phyloP scores from a whole-genome alignment of 75 land plant genomes.

The Picea sitchensis region DNA sequence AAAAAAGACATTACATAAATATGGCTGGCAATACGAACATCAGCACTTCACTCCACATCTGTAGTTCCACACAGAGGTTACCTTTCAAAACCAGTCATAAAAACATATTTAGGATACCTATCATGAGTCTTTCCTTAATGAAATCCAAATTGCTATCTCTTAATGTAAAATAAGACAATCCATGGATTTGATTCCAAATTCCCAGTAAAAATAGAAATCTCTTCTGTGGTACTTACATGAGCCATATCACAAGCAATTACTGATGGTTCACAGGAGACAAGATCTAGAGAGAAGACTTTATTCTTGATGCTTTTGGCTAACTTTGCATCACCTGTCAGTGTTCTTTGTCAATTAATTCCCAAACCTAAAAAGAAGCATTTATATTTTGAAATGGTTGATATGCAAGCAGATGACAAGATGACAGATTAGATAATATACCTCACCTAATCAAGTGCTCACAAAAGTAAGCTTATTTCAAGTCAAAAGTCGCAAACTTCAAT shows the following conservation, averaged over 20 bases:
- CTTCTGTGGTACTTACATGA: conserved; percentile 46
- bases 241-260: conserved; percentile 99
- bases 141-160: neutral
- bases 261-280: conserved; percentile 74
- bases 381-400: neutral
- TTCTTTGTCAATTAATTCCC: conserved; percentile 6
- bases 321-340: conserved; percentile 71
- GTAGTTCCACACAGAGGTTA: neutral
- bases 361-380: neutral
- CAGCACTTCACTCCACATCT: neutral
- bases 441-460: neutral
- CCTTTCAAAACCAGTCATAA: neutral
- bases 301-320: conserved; percentile 84
- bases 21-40: neutral
- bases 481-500: neutral
- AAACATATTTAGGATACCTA: neutral
- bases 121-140: neutral
- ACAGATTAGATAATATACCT: neutral
- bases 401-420: neutral
- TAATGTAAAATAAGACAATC: too few relatives aligned
- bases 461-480: too few relatives aligned
- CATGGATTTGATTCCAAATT: neutral
- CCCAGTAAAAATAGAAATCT: neutral
- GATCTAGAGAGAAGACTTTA: conserved; percentile 91
- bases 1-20: conserved; percentile 6